Base-by-base conservation (phyloP, 495 filamentous ascomycete species). In the Bombardia bombarda region DNA sequence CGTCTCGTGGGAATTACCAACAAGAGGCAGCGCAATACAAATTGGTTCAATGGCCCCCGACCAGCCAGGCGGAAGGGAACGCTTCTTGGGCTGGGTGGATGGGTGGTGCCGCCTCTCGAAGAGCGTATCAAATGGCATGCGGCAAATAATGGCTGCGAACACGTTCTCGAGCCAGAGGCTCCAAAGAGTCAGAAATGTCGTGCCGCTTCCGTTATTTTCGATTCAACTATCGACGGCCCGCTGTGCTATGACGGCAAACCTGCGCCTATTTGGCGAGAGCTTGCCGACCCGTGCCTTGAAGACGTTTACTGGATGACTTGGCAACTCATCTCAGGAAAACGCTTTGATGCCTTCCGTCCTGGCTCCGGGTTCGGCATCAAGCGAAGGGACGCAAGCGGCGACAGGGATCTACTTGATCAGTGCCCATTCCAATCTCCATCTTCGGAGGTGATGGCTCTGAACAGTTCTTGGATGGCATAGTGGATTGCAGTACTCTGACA, bases 301-400 rank as follows among this genome's bases (percentile, higher is more conserved):
- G 56, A 59, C 32, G 43, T 59, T 37, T 49, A 51, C 42, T 50
- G 47, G 44, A 51, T 59, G 56, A 40, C 39, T 14, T 59, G 50
- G 50, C 42, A 52, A 42, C 40, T 59, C 22, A 3, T 56, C 21
- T 19, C 22, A 14, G 56, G 56, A 12, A 47, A 28, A 40, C 47
- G 51, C 42, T 56, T 33, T 23, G 23, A 43, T 9, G 56, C 53
- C 16, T 53, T 59, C 53, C 32, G 28, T 0, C 32, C 24, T 1
- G 56, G 56, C 3, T 4, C 28, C 7, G 53, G 53, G 16, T 59
- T 59, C 10, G 55, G 55, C 4, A 10, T 42, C 1, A 18, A 16
- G 16, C 42, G 53, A 0, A 33, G 32, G 4, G n/a, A 38, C 5
- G 25, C 41, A 14, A 21, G 13, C 1, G 48, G 41, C 7, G 26